A percentile compares a stretch with the other conserved stretches of the same genome.
These are phyloP conservation scores for Naegleria lovaniensis DNA, from an alignment of 208 protist genomes.

Conservation along the genomic window DNA sequence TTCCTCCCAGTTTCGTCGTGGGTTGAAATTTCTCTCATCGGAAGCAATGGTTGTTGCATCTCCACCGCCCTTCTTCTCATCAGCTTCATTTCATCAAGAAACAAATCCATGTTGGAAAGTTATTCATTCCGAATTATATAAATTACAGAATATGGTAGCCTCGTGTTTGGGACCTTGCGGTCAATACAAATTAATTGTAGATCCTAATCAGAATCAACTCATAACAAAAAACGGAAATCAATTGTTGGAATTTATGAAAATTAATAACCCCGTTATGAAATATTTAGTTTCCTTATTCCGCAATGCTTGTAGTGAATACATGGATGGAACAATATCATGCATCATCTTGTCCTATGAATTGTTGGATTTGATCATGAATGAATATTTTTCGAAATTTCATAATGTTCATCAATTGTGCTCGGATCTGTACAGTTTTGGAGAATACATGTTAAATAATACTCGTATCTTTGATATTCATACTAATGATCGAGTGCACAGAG, in stretches of 20 bases:
- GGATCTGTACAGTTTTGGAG: too few species aligned
- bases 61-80: too few species aligned
- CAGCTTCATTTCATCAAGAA: too few species aligned
- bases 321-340: neutral
- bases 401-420: neutral
- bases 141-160: neutral
- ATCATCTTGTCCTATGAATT: neutral
- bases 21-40: too few species aligned
- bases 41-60: too few species aligned
- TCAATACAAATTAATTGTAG: neutral
- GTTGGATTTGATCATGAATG: neutral
- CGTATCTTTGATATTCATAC: too few species aligned
- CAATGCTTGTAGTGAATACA: neutral
- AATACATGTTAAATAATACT: too few species aligned
- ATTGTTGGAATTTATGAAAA: neutral
- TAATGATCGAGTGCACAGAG: too few species aligned
- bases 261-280: neutral
- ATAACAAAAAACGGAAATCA: neutral
- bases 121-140: neutral
- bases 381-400: neutral
- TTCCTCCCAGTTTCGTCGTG: too few species aligned
- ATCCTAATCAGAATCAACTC: neutral
- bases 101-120: too few species aligned
- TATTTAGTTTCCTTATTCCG: neutral
- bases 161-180: neutral